Evolutionary conservation across 768 basidiomycete genomes (phyloP), one percentile per base, ranked within the genome.

Genomic region (Rhizopogon roseolus): DNA sequence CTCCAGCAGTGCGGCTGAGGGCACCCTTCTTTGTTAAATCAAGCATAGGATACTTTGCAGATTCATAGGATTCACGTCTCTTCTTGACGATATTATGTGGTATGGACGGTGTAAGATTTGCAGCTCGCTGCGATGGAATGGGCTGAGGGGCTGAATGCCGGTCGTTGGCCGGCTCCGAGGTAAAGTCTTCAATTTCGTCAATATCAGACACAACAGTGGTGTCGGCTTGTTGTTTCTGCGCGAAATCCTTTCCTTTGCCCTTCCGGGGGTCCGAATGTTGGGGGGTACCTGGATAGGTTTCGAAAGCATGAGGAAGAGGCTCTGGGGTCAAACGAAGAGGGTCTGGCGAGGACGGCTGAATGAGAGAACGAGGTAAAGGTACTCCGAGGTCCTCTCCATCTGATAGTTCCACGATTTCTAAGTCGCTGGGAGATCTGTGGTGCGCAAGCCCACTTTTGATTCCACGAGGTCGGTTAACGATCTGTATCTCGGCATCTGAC

Each of bases 401-500:
- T 16, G 28, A 56, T 6, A 70, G n/a, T 1, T 56, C 39, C n/a
- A 68, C 60, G 25, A 57, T 54, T n/a, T 68, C 61, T 16, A 56
- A 54, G 34, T 60, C 54, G 8, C 61, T 59, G n/a, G 46, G 34
- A 32, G 46, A 9, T 37, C 14, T 43, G 29, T 22, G 25, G 17
- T 48, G 28, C 42, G 51, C 42, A 8, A 10, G 44, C 14, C 36
- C 54, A 34, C 22, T 40, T 32, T 39, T 53, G 22, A 34, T 29
- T 17, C 41, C 6, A 27, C 25, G 40, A 42, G 56, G 54, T 6
- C 44, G 39, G 32, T 56, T 46, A 22, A 61, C 49, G 19, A 54
- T 51, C 50, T 64, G 67, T 17, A 71, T 41, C 34, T 66, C 70
- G 9, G 56, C 29, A 44, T 66, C 64, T 13, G 42, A 54, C 29